These are phyloP conservation scores for Epichloe typhina DNA, from an alignment of 2,329 filamentous ascomycete species.

Conservation along the genomic window DNA sequence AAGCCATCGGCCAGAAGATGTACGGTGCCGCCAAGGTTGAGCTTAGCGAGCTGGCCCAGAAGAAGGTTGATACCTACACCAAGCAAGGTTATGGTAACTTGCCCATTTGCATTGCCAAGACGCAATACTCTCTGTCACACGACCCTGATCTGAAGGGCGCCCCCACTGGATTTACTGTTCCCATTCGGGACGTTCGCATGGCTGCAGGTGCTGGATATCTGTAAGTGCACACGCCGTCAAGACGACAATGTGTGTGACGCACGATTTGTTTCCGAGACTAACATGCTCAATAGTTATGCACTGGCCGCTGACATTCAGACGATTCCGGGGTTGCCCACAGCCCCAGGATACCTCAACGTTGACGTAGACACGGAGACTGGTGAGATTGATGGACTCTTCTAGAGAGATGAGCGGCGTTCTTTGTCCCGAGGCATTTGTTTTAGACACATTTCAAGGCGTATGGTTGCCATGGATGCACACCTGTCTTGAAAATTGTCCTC, in stretches of 20 bases:
- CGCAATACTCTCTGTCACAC: conserved; percentile 91
- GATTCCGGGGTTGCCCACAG: conserved; percentile 88
- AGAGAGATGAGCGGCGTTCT: conserved; percentile 18
- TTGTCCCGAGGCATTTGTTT: background rate
- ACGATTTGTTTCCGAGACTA: conserved; percentile 14
- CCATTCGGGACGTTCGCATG: conserved; percentile 86
- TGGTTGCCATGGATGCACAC: background rate
- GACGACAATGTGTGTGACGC: background rate
- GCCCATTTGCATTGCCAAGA: conserved; percentile 96
- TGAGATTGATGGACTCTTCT: conserved; percentile 83
- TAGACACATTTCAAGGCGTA: background rate
- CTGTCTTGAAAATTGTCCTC: background rate
- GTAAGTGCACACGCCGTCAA: conserved; percentile 35
- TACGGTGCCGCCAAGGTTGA: conserved; percentile 84
- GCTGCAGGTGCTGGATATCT: conserved; percentile 89
- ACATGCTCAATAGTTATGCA: conserved; percentile 52
- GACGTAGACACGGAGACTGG: conserved; percentile 74
- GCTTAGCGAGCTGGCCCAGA: conserved; percentile 86
- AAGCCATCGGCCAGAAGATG: conserved; percentile 82
- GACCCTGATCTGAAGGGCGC: conserved; percentile 91
- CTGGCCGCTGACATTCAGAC: conserved; percentile 96
- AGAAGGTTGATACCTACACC: conserved; percentile 92
- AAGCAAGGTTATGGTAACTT: conserved; percentile 84
- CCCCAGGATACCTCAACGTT: conserved; percentile 89
- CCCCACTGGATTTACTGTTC: conserved; percentile 84